These are phyloP conservation scores for Lentinus brumalis DNA, from an alignment of 768 basidiomycete species.

Conservation along the genomic window DNA sequence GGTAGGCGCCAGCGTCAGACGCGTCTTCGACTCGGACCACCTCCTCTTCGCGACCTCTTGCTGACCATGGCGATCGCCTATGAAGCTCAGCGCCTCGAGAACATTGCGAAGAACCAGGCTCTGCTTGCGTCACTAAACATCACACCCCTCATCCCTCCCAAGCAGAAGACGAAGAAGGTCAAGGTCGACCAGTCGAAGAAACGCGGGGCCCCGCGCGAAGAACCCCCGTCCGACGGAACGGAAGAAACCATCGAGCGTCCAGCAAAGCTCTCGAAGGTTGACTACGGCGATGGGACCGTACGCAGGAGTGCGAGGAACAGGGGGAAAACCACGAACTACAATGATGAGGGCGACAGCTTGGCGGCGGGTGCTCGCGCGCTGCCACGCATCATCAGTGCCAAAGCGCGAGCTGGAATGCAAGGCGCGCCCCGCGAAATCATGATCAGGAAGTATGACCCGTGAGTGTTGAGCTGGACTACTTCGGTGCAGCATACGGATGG, in stretches of 20 bases:
- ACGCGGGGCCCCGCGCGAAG: slow-evolving; percentile 25
- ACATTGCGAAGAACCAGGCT: slow-evolving; percentile 45
- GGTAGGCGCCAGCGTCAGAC: background rate
- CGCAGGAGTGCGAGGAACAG: slow-evolving; percentile 72
- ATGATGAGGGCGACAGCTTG: slow-evolving; percentile 39
- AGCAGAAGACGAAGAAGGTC: slow-evolving; percentile 45
- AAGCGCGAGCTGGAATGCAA: slow-evolving; percentile 26
- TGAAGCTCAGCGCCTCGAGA: slow-evolving; percentile 35
- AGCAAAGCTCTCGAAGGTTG: slow-evolving; percentile 18
- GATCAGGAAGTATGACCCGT: slow-evolving; percentile 53
- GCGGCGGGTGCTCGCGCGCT: slow-evolving; percentile 4
- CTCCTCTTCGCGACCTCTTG: background rate
- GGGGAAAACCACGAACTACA: slow-evolving; percentile 60
- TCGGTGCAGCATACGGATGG: background rate
- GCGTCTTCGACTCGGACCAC: background rate
- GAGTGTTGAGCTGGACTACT: slow-evolving; percentile 24
- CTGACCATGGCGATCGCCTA: slow-evolving; percentile 24
- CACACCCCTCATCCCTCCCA: slow-evolving; percentile 33
- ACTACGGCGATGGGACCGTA: slow-evolving; percentile 22
- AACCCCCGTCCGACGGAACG: slow-evolving; percentile 31
- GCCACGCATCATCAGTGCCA: slow-evolving; percentile 14
- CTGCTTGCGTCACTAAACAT: slow-evolving; percentile 34
- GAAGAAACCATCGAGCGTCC: slow-evolving; percentile 27
- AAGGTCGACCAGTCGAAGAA: slow-evolving; percentile 17
- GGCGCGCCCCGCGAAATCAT: slow-evolving; percentile 28